These are phyloP conservation scores for Leccinum solheimii DNA, from an alignment of 1,284 basidiomycete species.

Conservation along the genomic window DNA sequence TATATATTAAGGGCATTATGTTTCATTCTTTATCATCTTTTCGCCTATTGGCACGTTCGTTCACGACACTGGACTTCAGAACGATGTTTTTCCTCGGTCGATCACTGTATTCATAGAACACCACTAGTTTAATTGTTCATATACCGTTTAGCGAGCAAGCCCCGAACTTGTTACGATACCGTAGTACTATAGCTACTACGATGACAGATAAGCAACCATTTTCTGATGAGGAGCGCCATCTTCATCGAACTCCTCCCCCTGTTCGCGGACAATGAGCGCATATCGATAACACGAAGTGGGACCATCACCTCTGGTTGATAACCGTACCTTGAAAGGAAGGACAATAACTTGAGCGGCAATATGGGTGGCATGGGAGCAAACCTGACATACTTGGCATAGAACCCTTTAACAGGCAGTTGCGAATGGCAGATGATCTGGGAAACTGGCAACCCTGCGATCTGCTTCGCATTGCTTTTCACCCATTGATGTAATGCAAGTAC, in stretches of 20 bases:
- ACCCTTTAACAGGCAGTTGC: constrained; percentile 66
- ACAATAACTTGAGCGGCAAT: constrained; percentile 6
- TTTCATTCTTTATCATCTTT: constrained; percentile 13
- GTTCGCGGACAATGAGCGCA: constrained; percentile 20
- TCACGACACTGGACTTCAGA: constrained; percentile 38
- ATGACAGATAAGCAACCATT: constrained; percentile 61
- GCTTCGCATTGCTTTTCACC: constrained; percentile 45
- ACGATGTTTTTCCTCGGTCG: constrained; percentile 20
- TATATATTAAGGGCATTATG: constrained; percentile 3
- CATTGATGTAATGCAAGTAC: constrained; percentile 61
- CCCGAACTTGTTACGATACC: constrained; percentile 28
- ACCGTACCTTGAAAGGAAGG: constrained; percentile 54
- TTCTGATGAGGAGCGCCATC: constrained; percentile 79
- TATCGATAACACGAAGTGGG: constrained; percentile 19
- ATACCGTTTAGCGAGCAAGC: constrained; percentile 28
- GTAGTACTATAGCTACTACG: constrained; percentile 33
- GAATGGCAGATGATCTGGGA: constrained; percentile 59
- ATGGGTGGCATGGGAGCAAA: constrained; percentile 8
- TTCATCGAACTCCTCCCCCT: constrained; percentile 79
- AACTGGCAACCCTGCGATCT: constrained; percentile 29
- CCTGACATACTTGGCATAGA: constrained; percentile 69
- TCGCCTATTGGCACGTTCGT: constrained; percentile 19
- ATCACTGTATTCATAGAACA: constrained; percentile 44
- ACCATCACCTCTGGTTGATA: constrained; percentile 57
- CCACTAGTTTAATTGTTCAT: constrained; percentile 35